phyloP scores from a whole-genome alignment of 805 yeast species.

The Candida coleopterorum region DNA sequence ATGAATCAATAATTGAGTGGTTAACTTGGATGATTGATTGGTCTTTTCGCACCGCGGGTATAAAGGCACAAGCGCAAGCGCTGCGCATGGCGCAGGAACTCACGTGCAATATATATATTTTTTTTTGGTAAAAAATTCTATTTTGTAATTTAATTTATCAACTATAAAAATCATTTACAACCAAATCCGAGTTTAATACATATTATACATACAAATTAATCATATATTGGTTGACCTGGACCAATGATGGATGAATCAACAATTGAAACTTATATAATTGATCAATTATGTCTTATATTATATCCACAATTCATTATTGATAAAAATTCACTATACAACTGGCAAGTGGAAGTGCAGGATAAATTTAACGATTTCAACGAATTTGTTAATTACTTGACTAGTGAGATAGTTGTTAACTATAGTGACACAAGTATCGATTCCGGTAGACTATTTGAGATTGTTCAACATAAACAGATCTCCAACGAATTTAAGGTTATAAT shows the following conservation, averaged over 20 bases:
- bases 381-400: constrained; percentile 20
- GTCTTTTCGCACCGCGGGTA: too few relatives aligned
- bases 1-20: too few relatives aligned
- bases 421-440: constrained; percentile 12
- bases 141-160: too few relatives aligned
- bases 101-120: too few relatives aligned
- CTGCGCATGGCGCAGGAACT: too few relatives aligned
- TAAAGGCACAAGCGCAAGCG: too few relatives aligned
- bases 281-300: not conserved
- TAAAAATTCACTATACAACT: constrained; percentile 23
- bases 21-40: too few relatives aligned
- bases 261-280: constrained; percentile 17
- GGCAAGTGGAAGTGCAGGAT: constrained; percentile 35
- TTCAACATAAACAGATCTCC: constrained; percentile 17
- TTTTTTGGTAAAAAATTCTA: too few relatives aligned
- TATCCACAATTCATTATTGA: constrained; percentile 23
- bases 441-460: constrained; percentile 8
- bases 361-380: constrained; percentile 15
- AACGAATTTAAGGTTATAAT: constrained; percentile 26
- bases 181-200: too few relatives aligned
- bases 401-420: constrained; percentile 17
- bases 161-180: not conserved
- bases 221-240: not conserved
- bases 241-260: constrained; percentile 14
- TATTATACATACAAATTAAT: too few relatives aligned